A percentile compares a stretch with the other conserved stretches of the same genome.
Evolutionary conservation across 2,329 filamentous ascomycete genomes (phyloP).

Genomic region (Ambrosiella cleistominuta): DNA sequence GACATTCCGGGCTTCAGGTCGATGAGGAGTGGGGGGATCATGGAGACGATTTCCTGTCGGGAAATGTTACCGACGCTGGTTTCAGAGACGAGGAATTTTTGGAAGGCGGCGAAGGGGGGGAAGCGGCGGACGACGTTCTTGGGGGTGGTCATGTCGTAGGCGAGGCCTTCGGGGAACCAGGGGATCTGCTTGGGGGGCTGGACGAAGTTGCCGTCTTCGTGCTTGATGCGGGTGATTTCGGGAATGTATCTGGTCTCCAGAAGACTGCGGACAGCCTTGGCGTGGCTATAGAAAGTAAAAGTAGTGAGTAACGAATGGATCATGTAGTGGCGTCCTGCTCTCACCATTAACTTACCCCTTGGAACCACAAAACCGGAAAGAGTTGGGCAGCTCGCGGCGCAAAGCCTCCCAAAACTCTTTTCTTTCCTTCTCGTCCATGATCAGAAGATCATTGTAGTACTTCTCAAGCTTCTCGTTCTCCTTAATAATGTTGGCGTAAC

Average conservation of each 20-base stretch:
- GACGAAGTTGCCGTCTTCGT: constrained; percentile 65
- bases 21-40: constrained; percentile 92
- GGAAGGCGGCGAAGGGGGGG: constrained; percentile 83
- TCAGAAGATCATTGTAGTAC: constrained; percentile 66
- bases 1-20: constrained; percentile 83
- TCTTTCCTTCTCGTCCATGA: constrained; percentile 63
- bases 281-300: constrained; percentile 41
- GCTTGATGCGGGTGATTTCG: constrained; percentile 67
- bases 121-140: constrained; percentile 93
- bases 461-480: constrained; percentile 69
- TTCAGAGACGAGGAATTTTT: constrained; percentile 95
- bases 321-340: not conserved
- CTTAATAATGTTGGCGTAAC: constrained; percentile 36
- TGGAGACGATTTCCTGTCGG: constrained; percentile 92
- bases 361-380: constrained; percentile 91
- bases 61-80: constrained; percentile 95
- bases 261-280: constrained; percentile 76
- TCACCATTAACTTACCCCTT: constrained; percentile 44
- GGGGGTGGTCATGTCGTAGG: constrained; percentile 95
- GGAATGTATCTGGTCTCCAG: constrained; percentile 81
- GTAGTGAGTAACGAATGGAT: not conserved
- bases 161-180: constrained; percentile 90
- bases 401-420: constrained; percentile 70
- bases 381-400: constrained; percentile 78
- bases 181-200: constrained; percentile 64